phyloP scores from a whole-genome alignment of 257 asterid genomes.

The Petunia axillaris region DNA sequence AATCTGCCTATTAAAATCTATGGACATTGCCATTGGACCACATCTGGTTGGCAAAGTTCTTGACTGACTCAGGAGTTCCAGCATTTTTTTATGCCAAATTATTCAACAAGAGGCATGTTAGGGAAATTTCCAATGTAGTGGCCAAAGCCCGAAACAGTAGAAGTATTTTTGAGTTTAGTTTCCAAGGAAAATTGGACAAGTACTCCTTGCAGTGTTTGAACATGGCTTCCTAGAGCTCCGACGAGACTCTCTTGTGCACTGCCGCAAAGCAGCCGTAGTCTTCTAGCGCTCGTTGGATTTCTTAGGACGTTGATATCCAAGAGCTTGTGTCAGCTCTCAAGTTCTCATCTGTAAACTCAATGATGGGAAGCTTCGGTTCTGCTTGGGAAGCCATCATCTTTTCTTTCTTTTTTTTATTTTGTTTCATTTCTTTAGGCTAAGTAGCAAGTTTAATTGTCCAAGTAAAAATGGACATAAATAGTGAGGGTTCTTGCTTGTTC shows the following conservation, averaged over 20 bases:
- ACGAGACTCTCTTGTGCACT: slow-evolving; percentile 19
- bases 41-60: slow-evolving; percentile 39
- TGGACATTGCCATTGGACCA: slow-evolving; percentile 42
- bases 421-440: neutral
- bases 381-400: slow-evolving; percentile 32
- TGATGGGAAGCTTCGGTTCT: slow-evolving; percentile 36
- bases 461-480: too few relatives aligned
- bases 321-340: slow-evolving; percentile 27
- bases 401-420: neutral
- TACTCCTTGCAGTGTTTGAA: slow-evolving; percentile 27
- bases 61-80: slow-evolving; percentile 16
- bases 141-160: slow-evolving; percentile 38
- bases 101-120: slow-evolving; percentile 46
- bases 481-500: neutral
- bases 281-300: slow-evolving; percentile 46
- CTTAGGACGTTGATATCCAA: slow-evolving; percentile 42
- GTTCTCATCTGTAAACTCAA: slow-evolving; percentile 39
- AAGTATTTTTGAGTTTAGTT: slow-evolving; percentile 34
- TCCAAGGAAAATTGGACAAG: slow-evolving; percentile 37
- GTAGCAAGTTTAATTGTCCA: neutral
- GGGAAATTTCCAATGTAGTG: slow-evolving; percentile 35
- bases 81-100: slow-evolving; percentile 44
- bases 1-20: slow-evolving; percentile 35
- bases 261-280: slow-evolving; percentile 44
- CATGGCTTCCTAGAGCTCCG: slow-evolving; percentile 28